These are phyloP conservation scores for Mortierella alpina DNA, from an alignment of 192 early-diverging fungal species.

Conservation along the genomic window DNA sequence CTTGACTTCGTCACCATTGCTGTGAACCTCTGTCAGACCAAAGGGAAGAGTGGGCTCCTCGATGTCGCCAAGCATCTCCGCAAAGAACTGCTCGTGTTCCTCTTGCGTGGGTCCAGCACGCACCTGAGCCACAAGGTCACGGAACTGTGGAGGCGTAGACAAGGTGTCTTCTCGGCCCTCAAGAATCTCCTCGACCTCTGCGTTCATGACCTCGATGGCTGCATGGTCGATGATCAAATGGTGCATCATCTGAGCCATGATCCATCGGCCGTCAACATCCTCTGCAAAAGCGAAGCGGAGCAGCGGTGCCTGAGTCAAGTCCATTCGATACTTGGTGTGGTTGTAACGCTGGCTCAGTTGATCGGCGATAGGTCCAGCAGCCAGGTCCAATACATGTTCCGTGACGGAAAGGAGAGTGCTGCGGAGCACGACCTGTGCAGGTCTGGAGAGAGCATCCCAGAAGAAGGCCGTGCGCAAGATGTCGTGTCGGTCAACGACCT, in stretches of 20 bases:
- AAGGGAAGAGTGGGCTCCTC: conserved; percentile 7
- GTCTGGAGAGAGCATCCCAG: conserved; percentile 5
- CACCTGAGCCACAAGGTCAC: background rate
- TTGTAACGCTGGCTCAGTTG: conserved; percentile 1
- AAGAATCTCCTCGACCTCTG: background rate
- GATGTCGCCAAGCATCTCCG: background rate
- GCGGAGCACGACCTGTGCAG: conserved; percentile 8
- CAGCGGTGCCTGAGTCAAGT: background rate
- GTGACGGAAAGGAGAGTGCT: background rate
- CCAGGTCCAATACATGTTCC: conserved; percentile 2
- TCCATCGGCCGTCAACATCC: conserved; percentile 3
- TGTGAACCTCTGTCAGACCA: background rate
- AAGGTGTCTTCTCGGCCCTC: background rate
- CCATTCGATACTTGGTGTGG: conserved; percentile 12
- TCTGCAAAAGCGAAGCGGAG: background rate
- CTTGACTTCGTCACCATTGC: background rate
- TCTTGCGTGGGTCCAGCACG: background rate
- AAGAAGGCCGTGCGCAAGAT: conserved; percentile 4
- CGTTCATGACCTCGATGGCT: background rate
- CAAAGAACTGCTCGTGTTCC: conserved; percentile 2
- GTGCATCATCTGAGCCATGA: background rate
- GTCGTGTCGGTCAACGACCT: conserved; percentile 13
- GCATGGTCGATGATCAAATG: conserved; percentile 7
- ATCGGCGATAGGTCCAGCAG: background rate
- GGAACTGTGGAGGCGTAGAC: background rate